Percentiles rank a stretch among this genome's conserved stretches.
These are phyloP conservation scores for Straminergon stramineum DNA, from an alignment of 225 moss, liverwort and hornwort species.

Conservation along the genomic window DNA sequence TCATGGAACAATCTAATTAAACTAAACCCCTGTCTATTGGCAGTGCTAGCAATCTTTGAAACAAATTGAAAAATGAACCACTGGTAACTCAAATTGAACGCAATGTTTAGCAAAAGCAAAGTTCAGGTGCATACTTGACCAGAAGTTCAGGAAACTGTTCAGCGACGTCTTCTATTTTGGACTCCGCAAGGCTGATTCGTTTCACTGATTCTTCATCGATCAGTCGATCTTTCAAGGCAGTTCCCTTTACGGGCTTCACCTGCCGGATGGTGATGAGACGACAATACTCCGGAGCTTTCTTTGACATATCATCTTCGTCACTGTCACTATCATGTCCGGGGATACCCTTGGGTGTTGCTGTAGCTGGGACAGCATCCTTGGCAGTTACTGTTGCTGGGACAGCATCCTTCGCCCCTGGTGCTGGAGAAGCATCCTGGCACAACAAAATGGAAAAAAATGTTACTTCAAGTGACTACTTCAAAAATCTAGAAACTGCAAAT, in stretches of 20 bases:
- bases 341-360: neutral
- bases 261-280: slow-evolving; percentile 82
- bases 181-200: slow-evolving; percentile 83
- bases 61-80: neutral
- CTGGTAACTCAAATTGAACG: neutral
- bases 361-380: neutral
- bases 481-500: neutral
- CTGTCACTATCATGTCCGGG: neutral
- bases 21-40: neutral
- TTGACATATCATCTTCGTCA: slow-evolving; percentile 28
- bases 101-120: neutral
- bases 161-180: slow-evolving; percentile 64
- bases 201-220: slow-evolving; percentile 42
- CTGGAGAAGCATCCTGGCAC: slow-evolving; percentile 1
- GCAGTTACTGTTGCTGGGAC: neutral
- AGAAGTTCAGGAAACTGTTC: slow-evolving; percentile 40
- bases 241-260: slow-evolving; percentile 64
- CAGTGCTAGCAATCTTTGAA: neutral
- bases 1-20: neutral
- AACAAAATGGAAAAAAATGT: neutral
- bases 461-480: neutral
- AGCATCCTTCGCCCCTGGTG: neutral
- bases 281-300: slow-evolving; percentile 38
- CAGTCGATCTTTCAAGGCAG: slow-evolving; percentile 37
- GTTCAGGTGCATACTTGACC: slow-evolving; percentile 40